Base-by-base conservation (phyloP, 2,329 filamentous ascomycete genomes). In the Stagonosporopsis tanaceti region DNA sequence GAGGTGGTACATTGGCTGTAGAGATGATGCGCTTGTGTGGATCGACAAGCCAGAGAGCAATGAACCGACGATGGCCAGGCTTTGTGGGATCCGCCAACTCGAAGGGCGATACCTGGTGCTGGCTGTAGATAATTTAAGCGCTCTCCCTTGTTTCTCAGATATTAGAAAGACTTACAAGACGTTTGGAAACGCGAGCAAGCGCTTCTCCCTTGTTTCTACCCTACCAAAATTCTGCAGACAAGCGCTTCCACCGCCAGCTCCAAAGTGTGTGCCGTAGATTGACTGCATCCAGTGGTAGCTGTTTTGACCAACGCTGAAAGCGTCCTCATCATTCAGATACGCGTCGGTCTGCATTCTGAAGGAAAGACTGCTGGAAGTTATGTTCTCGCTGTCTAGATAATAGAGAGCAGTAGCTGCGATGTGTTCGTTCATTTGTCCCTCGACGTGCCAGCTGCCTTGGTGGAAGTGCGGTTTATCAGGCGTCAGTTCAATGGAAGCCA, bases 371-470 rank as follows among this genome's bases (percentile, higher is more conserved):
- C 59, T 63, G 15, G 45, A 77, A 0, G 82, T 82, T 50, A 89
- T 82, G 68, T 90, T 90, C 0, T 85, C 79, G 39, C 69, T 75
- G 56, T 87, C 83, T 63, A 85, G 86, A 69, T 87, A 87, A 71
- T 86, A 87, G 22, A 89, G 75, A 0, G 86, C 84, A 0, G 85
- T 86, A 0, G 86, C 85, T 60, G 81, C 82, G 34, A 90, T 88
- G 60, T 84, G 84, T 71, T 90, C 87, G 62, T 90, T 89, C 71
- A 76, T 60, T 34, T 61, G 59, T 2, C 76, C 76, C 63, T 79
- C 77, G 27, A 81, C 65, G 61, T 86, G 84, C 81, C 84, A 87
- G 1, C 72, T 74, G 1, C 84, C 84, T 20, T 83, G 83, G 0
- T 73, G 68, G 61, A 85, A 89, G 0, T 64, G 64, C 0, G 86